phyloP scores from a whole-genome alignment of 306 rosid genomes.

The Urtica urens region DNA sequence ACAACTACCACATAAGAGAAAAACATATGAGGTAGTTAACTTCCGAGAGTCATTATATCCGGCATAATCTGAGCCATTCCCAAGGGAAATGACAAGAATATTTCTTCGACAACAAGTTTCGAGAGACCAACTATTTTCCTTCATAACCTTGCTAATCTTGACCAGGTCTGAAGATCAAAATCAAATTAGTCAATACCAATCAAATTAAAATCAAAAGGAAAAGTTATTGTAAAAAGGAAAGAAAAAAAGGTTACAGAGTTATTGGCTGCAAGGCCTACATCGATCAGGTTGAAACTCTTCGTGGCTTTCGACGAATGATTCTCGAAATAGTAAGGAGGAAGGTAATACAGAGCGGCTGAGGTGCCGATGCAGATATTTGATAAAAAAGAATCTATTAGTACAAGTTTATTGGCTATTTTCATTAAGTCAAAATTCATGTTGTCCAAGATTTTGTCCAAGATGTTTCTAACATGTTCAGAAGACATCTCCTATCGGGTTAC shows the following conservation, averaged over 20 bases:
- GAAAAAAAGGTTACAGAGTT: constrained; percentile 7
- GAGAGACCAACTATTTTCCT: background rate
- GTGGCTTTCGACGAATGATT: constrained; percentile 7
- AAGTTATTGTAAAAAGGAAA: too few relatives aligned
- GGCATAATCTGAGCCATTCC: constrained; percentile 2
- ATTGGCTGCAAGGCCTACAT: constrained; percentile 10
- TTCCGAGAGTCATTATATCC: too few relatives aligned
- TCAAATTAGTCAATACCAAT: too few relatives aligned
- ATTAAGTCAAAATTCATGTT: too few relatives aligned
- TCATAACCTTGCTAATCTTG: constrained; percentile 1
- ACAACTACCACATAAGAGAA: too few relatives aligned
- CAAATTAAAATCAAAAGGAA: too few relatives aligned
- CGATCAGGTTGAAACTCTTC: constrained; percentile 6
- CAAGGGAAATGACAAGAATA: constrained; percentile 4
- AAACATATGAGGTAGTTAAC: too few relatives aligned
- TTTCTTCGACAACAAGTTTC: background rate
- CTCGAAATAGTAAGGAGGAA: constrained; percentile 6
- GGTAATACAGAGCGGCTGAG: constrained; percentile 4
- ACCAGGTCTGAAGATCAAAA: background rate
- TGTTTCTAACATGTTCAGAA: too few relatives aligned
- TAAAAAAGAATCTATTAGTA: background rate
- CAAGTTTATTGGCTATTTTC: too few relatives aligned
- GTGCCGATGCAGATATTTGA: constrained; percentile 10
- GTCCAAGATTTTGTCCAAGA: too few relatives aligned
- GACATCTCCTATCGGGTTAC: too few relatives aligned